phyloP scores from a whole-genome alignment of 345 rosid species.

The Salix caprea region DNA sequence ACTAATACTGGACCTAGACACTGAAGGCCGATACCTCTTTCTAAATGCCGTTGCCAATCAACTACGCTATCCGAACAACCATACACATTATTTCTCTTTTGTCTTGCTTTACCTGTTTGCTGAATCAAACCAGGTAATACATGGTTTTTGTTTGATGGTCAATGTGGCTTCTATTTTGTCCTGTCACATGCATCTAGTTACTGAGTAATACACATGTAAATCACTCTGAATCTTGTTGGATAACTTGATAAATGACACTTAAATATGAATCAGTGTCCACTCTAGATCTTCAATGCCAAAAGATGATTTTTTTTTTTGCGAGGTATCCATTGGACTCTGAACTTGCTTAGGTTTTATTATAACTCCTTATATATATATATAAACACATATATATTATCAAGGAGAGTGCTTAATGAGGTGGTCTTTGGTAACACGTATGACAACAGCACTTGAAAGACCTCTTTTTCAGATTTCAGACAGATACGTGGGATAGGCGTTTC shows the following conservation, averaged over 20 bases:
- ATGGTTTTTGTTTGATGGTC: background rate
- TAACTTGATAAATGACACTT: background rate
- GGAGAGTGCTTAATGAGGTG: background rate
- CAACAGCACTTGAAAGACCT: background rate
- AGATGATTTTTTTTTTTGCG: background rate
- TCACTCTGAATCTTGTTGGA: background rate
- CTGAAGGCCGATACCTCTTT: constrained; percentile 96
- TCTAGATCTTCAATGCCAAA: background rate
- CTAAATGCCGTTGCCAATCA: constrained; percentile 93
- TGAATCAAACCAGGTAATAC: constrained; percentile 73
- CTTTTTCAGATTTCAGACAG: background rate
- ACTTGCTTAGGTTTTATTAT: background rate
- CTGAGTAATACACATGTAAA: background rate
- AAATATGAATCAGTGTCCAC: background rate
- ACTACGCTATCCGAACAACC: constrained; percentile 97
- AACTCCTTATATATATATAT: background rate
- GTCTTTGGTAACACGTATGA: background rate
- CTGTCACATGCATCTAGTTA: background rate
- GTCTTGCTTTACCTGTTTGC: constrained; percentile 77
- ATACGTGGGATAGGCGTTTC: background rate
- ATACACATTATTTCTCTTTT: constrained; percentile 94
- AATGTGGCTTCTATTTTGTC: background rate
- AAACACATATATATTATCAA: background rate
- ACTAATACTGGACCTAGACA: constrained; percentile 74
- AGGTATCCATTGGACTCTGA: background rate